These are phyloP conservation scores for Fusarium coicis DNA, from an alignment of 2,329 filamentous ascomycete genomes.

Conservation along the genomic window DNA sequence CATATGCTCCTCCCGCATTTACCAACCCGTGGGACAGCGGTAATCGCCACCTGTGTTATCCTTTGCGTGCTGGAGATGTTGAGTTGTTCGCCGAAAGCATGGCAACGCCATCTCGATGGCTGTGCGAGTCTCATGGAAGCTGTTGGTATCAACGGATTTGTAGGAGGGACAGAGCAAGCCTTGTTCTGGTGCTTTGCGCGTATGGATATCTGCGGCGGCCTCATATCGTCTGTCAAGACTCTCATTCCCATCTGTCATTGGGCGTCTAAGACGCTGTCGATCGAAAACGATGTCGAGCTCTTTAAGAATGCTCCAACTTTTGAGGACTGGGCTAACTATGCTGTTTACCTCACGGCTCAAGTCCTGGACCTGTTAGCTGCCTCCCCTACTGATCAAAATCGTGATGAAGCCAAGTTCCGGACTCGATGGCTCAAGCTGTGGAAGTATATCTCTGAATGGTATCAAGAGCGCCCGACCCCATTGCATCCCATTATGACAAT, in stretches of 20 bases:
- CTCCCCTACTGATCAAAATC: conserved; percentile 23
- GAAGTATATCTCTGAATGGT: conserved; percentile 55
- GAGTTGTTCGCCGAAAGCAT: conserved; percentile 59
- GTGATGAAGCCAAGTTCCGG: conserved; percentile 41
- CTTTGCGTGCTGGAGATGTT: conserved; percentile 67
- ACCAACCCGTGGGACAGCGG: conserved; percentile 58
- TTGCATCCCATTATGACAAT: conserved; percentile 51
- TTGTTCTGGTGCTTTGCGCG: conserved; percentile 66
- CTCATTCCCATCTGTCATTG: conserved; percentile 60
- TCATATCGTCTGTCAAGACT: conserved; percentile 62
- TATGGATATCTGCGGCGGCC: conserved; percentile 65
- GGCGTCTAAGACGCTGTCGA: conserved; percentile 49
- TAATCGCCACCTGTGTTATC: conserved; percentile 64
- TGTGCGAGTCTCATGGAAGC: conserved; percentile 63
- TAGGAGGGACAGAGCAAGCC: conserved; percentile 60
- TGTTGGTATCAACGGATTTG: conserved; percentile 61
- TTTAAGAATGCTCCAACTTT: conserved; percentile 52
- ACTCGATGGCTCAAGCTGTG: conserved; percentile 53
- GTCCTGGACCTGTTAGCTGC: conserved; percentile 53
- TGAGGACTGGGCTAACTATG: conserved; percentile 62
- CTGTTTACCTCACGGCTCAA: conserved; percentile 60
- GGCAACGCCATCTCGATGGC: conserved; percentile 63
- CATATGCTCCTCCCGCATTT: conserved; percentile 60
- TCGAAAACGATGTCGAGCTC: conserved; percentile 48
- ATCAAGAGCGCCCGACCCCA: conserved; percentile 49